Base-by-base conservation (phyloP, 495 filamentous ascomycete genomes). In the Penicillium psychrofluorescens region DNA sequence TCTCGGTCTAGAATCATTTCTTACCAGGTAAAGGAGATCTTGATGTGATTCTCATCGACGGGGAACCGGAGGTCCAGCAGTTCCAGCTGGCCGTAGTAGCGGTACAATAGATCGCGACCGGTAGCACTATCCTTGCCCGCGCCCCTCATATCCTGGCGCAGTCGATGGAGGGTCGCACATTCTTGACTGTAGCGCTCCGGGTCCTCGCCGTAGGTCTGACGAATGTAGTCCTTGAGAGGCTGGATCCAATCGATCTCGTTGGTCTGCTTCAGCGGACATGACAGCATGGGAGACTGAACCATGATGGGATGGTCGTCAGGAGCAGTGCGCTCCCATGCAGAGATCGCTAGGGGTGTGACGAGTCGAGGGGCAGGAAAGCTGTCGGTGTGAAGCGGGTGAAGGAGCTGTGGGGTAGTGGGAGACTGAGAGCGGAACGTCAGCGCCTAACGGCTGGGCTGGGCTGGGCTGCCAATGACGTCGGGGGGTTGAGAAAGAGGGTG, bases 171-270 rank as follows among this genome's bases (percentile, higher is more conserved):
- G 11, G 89, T 95, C 11, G 81, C 81, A 67, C 92, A 98, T 78
- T 97, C 94, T 64, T 95, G 86, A 33, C 77, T 74, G 67, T 98
- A 98, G 51, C 87, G 78, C 55, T 97, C 92, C 35, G 92, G 92
- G 65, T 98, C 92, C 62, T 96, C 88, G 55, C 90, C 90, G 67
- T 98, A 96, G 9, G 85, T 91, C 59, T 88, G 76, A 51, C 88
- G 80, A 47, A 98, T 96, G 71, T 97, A 95, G 43, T 75, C 73
- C 76, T 96, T 97, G 53, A 98, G 78, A 43, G 92, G 94, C 27
- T 78, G 75, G 49, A 96, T 78, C 94, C 94, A 98, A 77, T 98
- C 92, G 60, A 97, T 95, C 74, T 98, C 92, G 74, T 91, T 95
- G 49, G 92, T 98, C 63, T 92, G 90, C 84, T 98, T 96, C 59